A percentile compares a stretch with the other conserved stretches of the same genome.
phyloP scores from a whole-genome alignment of 148 eudicot genomes.

The Diospyros kaki region DNA sequence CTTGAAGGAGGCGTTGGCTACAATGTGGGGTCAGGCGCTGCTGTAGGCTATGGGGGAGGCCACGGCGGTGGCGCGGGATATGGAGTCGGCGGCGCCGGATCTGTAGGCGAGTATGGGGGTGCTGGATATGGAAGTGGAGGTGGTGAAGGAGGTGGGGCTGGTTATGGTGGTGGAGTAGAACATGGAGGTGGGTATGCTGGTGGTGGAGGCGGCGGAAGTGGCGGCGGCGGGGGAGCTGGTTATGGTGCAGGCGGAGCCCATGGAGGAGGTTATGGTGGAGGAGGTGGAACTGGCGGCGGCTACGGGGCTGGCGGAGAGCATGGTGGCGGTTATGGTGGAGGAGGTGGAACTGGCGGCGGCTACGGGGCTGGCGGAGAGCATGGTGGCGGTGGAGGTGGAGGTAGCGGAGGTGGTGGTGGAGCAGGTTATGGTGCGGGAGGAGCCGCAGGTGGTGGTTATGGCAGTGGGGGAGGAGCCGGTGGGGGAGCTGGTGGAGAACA shows the following conservation, averaged over 20 bases:
- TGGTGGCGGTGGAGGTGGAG: conserved; percentile 28
- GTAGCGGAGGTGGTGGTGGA: conserved; percentile 30
- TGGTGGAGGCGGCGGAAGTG: conserved; percentile 31
- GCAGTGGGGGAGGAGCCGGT: conserved; percentile 32
- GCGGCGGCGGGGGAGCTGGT: conserved; percentile 29
- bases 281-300: conserved; percentile 33
- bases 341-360: conserved; percentile 29
- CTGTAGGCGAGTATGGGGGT: conserved; percentile 23
- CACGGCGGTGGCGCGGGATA: conserved; percentile 23
- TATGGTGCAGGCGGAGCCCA: conserved; percentile 30
- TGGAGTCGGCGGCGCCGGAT: background rate
- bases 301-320: conserved; percentile 24
- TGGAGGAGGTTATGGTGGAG: conserved; percentile 33
- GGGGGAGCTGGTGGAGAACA: conserved; percentile 16
- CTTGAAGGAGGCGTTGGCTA: conserved; percentile 27
- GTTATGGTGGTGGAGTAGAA: conserved; percentile 20
- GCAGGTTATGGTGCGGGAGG: conserved; percentile 25
- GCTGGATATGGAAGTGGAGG: conserved; percentile 36
- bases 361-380: conserved; percentile 15
- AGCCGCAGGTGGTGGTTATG: conserved; percentile 10
- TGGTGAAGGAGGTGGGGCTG: conserved; percentile 30
- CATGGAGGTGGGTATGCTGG: conserved; percentile 21
- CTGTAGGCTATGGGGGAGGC: conserved; percentile 17
- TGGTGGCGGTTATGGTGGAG: conserved; percentile 29
- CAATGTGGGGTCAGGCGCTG: conserved; percentile 16